Base-by-base conservation (phyloP, 2,329 filamentous ascomycete species). In the Epichloe uncinata region DNA sequence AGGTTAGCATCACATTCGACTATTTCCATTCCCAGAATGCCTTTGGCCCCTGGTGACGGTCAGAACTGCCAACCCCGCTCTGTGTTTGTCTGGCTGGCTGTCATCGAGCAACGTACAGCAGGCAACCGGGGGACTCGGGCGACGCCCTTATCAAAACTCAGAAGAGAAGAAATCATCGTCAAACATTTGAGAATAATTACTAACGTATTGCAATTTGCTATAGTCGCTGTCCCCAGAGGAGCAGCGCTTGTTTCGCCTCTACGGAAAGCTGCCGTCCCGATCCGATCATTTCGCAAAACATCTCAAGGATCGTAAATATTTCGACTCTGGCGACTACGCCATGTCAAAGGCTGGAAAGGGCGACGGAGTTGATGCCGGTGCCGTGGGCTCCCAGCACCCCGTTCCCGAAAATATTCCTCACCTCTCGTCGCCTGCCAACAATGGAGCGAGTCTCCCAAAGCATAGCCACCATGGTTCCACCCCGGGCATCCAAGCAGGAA, bases 221-320 rank as follows among this genome's bases (percentile, higher is more conserved):
- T 66, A 97, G 93, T 86, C 87, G 58, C 79, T 98, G 70, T 86
- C 85, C 49, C 84, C 90, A 54, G 93, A 98, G 63, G 93, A 98
- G 77, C 90, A 96, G 71, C 87, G 87, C 56, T 84, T 97, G 64
- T 93, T 97, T 77, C 86, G 90, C 57, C 84, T 97, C 57, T 98
- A 98, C 70, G 93, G 93, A 71, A 97, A 97, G 73, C 84, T 97
- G 53, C 93, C 93, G 56, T 95, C 86, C 69, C 93, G 93, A 69
- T 94, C 90, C 68, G 91, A 96, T 69, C 80, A 96, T 63, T 84
- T 97, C 61, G 89, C 94, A 75, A 97, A 97, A 76, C 95, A 97
- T 67, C 81, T 97, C 66, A 96, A 96, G 79, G 93, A 97, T 69
- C 90, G 93, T 74, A 98, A 95, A 74, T 96, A 95, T 74, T 96